phyloP scores from a whole-genome alignment of 2,329 filamentous ascomycete genomes.

The Tricladium varicosporioides region DNA sequence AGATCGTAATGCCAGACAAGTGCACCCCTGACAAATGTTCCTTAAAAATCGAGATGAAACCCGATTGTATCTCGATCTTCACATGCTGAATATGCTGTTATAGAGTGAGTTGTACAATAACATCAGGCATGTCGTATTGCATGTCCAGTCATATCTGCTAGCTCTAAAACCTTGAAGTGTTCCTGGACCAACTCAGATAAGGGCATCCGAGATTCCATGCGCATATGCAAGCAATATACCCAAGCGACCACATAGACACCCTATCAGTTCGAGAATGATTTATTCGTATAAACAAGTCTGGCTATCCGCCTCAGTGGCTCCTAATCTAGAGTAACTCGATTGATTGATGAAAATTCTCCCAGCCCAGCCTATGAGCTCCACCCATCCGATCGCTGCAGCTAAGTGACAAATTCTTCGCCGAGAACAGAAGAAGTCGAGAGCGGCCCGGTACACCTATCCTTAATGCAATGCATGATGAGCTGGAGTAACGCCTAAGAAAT shows the following conservation, averaged over 20 bases:
- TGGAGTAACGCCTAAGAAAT: slow-evolving; percentile 14
- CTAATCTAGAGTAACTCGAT: background rate
- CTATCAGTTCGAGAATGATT: background rate
- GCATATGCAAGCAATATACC: background rate
- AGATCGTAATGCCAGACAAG: background rate
- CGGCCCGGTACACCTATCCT: slow-evolving; percentile 21
- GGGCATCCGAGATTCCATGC: background rate
- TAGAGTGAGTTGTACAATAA: background rate
- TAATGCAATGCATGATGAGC: slow-evolving; percentile 19
- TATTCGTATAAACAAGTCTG: slow-evolving; percentile 12
- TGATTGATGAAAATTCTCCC: background rate
- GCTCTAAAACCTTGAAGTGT: background rate
- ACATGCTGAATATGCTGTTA: background rate
- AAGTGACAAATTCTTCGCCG: background rate
- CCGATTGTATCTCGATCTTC: background rate
- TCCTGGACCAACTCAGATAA: background rate
- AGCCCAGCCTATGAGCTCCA: background rate
- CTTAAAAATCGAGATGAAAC: no score
- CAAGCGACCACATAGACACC: background rate
- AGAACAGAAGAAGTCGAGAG: background rate
- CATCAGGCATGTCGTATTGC: background rate
- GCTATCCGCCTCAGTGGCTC: background rate
- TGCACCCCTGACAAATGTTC: background rate
- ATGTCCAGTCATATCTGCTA: no score
- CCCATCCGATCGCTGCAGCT: background rate